phyloP scores from a whole-genome alignment of 495 filamentous ascomycete genomes.

The Mytilinidion resinicola region DNA sequence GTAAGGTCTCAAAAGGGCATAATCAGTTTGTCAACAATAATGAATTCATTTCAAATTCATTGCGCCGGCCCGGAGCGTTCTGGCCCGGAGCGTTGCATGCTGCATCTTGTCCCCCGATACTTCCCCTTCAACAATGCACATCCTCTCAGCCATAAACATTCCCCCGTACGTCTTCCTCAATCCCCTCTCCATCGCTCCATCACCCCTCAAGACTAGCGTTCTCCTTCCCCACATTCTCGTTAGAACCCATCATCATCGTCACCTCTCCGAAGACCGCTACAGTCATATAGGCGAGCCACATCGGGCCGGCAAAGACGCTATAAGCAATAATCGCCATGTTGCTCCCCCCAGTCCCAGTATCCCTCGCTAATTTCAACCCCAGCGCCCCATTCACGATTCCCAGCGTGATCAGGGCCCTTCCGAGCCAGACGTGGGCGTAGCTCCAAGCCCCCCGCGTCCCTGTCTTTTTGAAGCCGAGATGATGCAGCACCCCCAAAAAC shows the following conservation, averaged over 20 bases:
- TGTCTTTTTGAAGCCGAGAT: conserved; percentile 18
- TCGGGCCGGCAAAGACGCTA: conserved; percentile 22
- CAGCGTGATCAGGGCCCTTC: conserved; percentile 26
- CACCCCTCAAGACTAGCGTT: no score
- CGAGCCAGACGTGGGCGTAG: conserved; percentile 17
- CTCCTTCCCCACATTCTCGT: no score
- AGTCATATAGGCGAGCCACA: conserved; percentile 26
- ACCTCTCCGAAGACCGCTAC: conserved; percentile 26
- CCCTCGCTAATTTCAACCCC: conserved; percentile 20
- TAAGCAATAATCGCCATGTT: conserved; percentile 10
- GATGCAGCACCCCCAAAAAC: conserved; percentile 15
- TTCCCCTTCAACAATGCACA: no score
- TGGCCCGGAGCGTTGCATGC: no score
- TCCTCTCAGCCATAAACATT: no score
- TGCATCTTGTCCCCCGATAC: no score
- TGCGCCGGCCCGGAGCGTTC: no score
- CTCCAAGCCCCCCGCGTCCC: conserved; percentile 12
- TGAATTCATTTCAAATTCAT: no score
- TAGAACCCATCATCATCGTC: neutral
- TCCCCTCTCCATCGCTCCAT: no score
- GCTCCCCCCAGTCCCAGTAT: neutral
- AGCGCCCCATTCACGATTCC: conserved; percentile 35
- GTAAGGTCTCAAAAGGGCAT: no score
- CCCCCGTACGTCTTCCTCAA: no score
- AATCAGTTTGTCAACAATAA: no score